These are phyloP conservation scores for Viola pubescens DNA, from an alignment of 441 rosid species.

Conservation along the genomic window DNA sequence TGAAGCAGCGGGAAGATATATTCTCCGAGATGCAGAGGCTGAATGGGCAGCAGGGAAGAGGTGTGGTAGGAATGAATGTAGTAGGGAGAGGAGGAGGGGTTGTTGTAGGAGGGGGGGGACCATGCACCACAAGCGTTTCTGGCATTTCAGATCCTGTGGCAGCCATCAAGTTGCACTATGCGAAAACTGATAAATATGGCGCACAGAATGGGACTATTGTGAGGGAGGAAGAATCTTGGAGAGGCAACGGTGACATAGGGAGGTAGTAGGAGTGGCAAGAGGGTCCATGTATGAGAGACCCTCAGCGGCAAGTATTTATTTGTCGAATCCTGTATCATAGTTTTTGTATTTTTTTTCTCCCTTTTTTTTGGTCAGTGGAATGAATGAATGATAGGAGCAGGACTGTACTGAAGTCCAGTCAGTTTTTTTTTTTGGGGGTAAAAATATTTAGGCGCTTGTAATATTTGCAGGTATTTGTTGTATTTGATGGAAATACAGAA, in stretches of 20 bases:
- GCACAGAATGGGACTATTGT: constrained; percentile 37
- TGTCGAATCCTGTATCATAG: constrained; percentile 51
- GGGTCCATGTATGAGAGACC: constrained; percentile 20
- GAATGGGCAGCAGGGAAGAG: constrained; percentile 48
- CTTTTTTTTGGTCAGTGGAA: no score
- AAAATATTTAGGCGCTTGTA: constrained; percentile 32
- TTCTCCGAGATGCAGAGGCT: constrained; percentile 31
- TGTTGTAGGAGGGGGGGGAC: constrained; percentile 30
- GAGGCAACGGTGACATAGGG: constrained; percentile 47
- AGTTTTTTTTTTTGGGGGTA: constrained; percentile 24
- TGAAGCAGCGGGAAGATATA: constrained; percentile 42
- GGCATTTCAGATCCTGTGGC: constrained; percentile 55
- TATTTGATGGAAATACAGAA: constrained; percentile 45
- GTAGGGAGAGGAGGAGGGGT: constrained; percentile 41
- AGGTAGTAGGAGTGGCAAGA: constrained; percentile 39
- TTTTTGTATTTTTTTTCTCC: constrained; percentile 35
- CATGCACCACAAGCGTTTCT: constrained; percentile 13
- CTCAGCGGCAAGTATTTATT: constrained; percentile 23
- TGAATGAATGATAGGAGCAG: constrained; percentile 27
- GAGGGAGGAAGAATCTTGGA: constrained; percentile 54
- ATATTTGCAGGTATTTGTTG: constrained; percentile 43
- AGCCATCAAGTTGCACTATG: constrained; percentile 47
- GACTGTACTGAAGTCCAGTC: constrained; percentile 22
- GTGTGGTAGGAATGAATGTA: constrained; percentile 38
- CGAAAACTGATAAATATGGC: constrained; percentile 35